Percentiles rank a stretch among this genome's conserved stretches.
Conservation (phyloP, 2,329 filamentous ascomycete genomes). For the Cercospora beticola region DNA sequence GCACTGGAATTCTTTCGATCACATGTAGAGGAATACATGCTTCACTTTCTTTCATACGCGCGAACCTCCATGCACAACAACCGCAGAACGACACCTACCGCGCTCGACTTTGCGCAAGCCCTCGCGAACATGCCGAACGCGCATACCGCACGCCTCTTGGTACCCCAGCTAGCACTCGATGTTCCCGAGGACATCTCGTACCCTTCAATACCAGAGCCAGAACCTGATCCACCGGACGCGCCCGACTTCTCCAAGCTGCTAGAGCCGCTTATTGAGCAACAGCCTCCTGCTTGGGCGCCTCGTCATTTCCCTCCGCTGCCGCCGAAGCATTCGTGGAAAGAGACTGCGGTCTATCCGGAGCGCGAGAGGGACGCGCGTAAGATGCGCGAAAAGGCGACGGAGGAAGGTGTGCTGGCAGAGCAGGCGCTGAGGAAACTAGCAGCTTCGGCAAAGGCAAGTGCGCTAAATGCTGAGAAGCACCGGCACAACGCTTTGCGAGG, state of each 20-base stretch:
- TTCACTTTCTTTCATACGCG: constrained; percentile 54
- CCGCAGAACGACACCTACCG: constrained; percentile 56
- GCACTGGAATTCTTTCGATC: constrained; percentile 58
- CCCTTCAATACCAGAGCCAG: constrained; percentile 45
- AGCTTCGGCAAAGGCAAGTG: constrained; percentile 51
- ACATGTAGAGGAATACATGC: constrained; percentile 60
- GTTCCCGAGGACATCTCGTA: constrained; percentile 37
- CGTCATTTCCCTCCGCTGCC: constrained; percentile 62
- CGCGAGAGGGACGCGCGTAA: constrained; percentile 60
- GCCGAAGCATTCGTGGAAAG: constrained; percentile 63
- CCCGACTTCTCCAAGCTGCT: constrained; percentile 51
- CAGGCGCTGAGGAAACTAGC: constrained; percentile 63
- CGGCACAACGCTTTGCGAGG: constrained; percentile 39
- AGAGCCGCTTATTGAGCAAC: constrained; percentile 52
- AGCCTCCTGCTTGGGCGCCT: constrained; percentile 56
- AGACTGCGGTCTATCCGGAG: constrained; percentile 58
- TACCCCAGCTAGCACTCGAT: constrained; percentile 43
- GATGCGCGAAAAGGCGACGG: constrained; percentile 58
- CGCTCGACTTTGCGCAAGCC: constrained; percentile 59
- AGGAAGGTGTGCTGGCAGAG: constrained; percentile 65
- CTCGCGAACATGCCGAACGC: constrained; percentile 43
- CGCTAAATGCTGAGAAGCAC: constrained; percentile 44
- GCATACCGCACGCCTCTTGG: constrained; percentile 41
- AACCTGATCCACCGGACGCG: constrained; percentile 42
- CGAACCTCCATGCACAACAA: constrained; percentile 58